These are phyloP conservation scores for Cryptosporidium felis DNA, from an alignment of 169 alveolate species.

Conservation along the genomic window DNA sequence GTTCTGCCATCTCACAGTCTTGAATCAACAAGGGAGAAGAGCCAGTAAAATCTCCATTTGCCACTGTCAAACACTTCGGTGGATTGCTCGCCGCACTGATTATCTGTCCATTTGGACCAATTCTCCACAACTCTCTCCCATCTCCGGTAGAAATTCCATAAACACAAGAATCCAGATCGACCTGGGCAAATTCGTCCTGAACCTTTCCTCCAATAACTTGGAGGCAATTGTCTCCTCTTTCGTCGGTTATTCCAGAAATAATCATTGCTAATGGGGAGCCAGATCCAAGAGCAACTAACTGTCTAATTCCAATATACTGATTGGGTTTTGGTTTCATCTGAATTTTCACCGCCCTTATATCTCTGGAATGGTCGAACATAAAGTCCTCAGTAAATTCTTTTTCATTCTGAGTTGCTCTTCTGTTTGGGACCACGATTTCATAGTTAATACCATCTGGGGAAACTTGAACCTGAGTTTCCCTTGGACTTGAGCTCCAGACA, in stretches of 20 bases:
- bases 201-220: conserved; percentile 75
- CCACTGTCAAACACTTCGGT: conserved; percentile 75
- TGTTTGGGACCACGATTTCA: conserved; percentile 73
- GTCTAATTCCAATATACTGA: conserved; percentile 88
- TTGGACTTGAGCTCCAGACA: conserved; percentile 60
- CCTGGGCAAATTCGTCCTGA: conserved; percentile 59
- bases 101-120: conserved; percentile 74
- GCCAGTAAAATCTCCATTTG: conserved; percentile 75
- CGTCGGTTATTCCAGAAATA: conserved; percentile 86
- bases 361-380: conserved; percentile 60
- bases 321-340: conserved; percentile 82
- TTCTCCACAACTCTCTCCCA: conserved; percentile 76
- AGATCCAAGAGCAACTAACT: conserved; percentile 84
- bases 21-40: conserved; percentile 72
- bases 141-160: conserved; percentile 64
- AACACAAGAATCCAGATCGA: conserved; percentile 58
- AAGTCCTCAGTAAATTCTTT: conserved; percentile 50
- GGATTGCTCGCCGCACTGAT: conserved; percentile 76
- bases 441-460: conserved; percentile 77
- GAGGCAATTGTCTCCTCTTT: conserved; percentile 87
- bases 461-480: conserved; percentile 73
- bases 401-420: conserved; percentile 75
- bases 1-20: conserved; percentile 74
- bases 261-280: conserved; percentile 87
- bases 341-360: conserved; percentile 76